Conservation (phyloP, 2,329 filamentous ascomycete species). For the Epichloe coenophiala region DNA sequence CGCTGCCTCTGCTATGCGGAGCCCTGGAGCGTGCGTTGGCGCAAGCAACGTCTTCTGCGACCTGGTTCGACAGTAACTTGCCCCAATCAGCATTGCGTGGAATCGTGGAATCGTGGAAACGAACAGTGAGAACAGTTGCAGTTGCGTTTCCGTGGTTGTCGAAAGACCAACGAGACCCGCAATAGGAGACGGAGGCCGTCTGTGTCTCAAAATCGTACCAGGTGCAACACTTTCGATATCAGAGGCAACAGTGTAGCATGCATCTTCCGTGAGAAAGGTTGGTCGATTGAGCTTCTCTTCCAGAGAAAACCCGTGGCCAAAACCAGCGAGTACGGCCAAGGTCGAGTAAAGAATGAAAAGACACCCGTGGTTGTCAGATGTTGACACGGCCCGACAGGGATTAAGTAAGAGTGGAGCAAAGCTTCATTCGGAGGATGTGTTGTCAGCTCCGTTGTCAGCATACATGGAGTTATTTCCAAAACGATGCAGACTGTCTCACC, state of each 20-base stretch:
- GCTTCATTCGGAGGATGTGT: too few species aligned
- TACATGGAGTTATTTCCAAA: too few species aligned
- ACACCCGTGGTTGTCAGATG: too few species aligned
- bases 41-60: background rate
- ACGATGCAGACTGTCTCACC: background rate
- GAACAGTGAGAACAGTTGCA: background rate
- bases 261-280: too few species aligned
- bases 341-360: too few species aligned
- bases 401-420: too few species aligned
- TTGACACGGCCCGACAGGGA: too few species aligned
- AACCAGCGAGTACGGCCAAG: too few species aligned
- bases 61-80: background rate
- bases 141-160: background rate
- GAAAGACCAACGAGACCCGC: background rate
- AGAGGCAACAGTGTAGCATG: background rate
- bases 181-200: background rate
- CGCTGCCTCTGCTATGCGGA: slow-evolving; percentile 10
- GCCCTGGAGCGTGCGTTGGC: slow-evolving; percentile 12
- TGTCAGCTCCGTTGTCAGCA: too few species aligned
- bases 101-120: background rate
- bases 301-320: too few species aligned
- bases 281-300: too few species aligned
- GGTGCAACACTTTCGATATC: background rate
- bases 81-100: background rate
- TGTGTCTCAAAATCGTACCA: background rate